Evolutionary conservation across 2,329 filamentous ascomycete genomes (phyloP).

Genomic region (Neocucurbitaria cava): DNA sequence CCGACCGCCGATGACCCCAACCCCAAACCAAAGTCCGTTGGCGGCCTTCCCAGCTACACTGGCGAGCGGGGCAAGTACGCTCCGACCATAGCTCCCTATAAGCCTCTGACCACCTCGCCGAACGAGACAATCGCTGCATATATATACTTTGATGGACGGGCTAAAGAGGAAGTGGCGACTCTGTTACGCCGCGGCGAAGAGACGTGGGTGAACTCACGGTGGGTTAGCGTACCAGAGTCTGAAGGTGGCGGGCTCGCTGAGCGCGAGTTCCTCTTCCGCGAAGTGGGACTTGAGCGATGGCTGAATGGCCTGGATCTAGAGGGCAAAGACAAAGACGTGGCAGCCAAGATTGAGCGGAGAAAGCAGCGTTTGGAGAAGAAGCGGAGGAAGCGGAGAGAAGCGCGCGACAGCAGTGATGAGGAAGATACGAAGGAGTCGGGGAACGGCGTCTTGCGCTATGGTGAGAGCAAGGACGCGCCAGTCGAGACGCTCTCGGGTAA

Average conservation of each 20-base stretch:
- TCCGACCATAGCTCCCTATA: constrained; percentile 78
- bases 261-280: constrained; percentile 94
- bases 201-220: constrained; percentile 98
- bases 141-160: constrained; percentile 96
- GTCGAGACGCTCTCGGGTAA: constrained; percentile 77
- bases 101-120: constrained; percentile 87
- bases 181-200: constrained; percentile 91
- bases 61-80: constrained; percentile 60
- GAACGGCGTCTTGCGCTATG: constrained; percentile 77
- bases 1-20: constrained; percentile 76
- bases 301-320: constrained; percentile 95
- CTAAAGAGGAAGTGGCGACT: constrained; percentile 96
- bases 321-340: constrained; percentile 76
- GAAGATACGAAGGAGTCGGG: constrained; percentile 44
- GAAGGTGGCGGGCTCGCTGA: constrained; percentile 95
- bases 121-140: constrained; percentile 99
- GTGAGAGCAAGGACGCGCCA: constrained; percentile 75
- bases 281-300: constrained; percentile 95
- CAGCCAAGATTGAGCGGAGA: constrained; percentile 74
- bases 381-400: constrained; percentile 75
- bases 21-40: constrained; percentile 83
- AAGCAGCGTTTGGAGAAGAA: constrained; percentile 80
- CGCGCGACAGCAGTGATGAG: constrained; percentile 57
- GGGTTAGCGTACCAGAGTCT: constrained; percentile 90
- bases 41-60: constrained; percentile 66